phyloP scores from a whole-genome alignment of 1,139 yeast species.

The Magnusiomyces fungicola region DNA sequence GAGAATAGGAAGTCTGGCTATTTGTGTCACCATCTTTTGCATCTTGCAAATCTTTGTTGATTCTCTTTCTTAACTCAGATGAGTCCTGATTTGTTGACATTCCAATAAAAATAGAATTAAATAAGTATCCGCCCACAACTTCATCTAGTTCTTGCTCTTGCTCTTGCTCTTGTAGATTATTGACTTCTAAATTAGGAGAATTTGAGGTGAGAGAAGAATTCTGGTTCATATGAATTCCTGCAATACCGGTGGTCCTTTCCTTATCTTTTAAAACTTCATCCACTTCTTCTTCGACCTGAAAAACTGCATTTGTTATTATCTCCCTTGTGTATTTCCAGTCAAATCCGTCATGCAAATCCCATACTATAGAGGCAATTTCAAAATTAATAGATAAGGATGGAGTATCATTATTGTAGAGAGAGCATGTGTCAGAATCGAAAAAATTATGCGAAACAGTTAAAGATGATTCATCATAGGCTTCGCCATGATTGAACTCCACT shows the following conservation, averaged over 20 bases:
- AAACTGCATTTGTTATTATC: constrained; percentile 56
- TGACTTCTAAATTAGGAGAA: too few species aligned
- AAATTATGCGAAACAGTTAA: neutral
- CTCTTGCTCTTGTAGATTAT: too few species aligned
- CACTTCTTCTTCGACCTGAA: constrained; percentile 49
- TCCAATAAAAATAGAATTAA: constrained; percentile 66
- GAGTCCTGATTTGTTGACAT: constrained; percentile 48
- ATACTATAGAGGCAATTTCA: constrained; percentile 22
- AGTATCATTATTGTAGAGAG: neutral
- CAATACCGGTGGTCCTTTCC: constrained; percentile 9
- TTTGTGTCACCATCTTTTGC: constrained; percentile 28
- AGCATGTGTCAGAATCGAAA: neutral
- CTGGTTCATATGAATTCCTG: constrained; percentile 9
- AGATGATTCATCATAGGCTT: neutral
- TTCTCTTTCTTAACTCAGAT: constrained; percentile 42
- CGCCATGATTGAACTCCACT: too few species aligned
- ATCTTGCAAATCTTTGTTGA: constrained; percentile 41
- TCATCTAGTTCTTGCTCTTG: constrained; percentile 23
- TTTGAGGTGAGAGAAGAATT: too few species aligned
- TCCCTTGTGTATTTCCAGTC: constrained; percentile 82
- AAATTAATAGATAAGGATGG: constrained; percentile 7
- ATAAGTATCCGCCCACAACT: constrained; percentile 56
- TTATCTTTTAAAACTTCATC: constrained; percentile 27
- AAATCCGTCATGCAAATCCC: constrained; percentile 79
- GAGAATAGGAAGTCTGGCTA: constrained; percentile 16